Conservation (phyloP, 2,329 filamentous ascomycete species). For the Stachybotrys echinatus region DNA sequence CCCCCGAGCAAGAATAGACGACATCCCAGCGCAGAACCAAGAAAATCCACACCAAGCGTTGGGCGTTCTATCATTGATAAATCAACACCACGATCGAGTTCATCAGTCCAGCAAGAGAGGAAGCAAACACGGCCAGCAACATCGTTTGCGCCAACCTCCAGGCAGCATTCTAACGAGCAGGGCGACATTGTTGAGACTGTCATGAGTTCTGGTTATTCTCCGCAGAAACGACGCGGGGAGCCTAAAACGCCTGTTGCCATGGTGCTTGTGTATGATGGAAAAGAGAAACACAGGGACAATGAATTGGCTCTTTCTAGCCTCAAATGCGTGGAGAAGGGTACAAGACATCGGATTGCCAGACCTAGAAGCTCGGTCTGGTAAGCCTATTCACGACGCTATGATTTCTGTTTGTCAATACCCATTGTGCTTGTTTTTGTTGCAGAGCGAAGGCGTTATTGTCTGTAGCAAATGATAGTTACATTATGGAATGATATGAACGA, state of each 20-base stretch:
- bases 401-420: too few species aligned
- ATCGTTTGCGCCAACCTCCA: too few species aligned
- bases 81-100: too few species aligned
- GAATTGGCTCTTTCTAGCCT: constrained; percentile 7
- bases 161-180: not conserved
- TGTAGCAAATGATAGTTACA: too few species aligned
- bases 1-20: not conserved
- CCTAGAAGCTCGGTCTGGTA: constrained; percentile 13
- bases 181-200: not conserved
- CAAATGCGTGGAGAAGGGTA: constrained; percentile 9
- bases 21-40: too few species aligned
- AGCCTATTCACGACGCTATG: too few species aligned
- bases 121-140: not conserved
- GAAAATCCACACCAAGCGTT: too few species aligned
- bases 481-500: too few species aligned
- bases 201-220: not conserved
- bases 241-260: constrained; percentile 16
- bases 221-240: constrained; percentile 4
- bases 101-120: too few species aligned
- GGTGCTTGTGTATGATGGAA: constrained; percentile 8
- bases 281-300: not conserved
- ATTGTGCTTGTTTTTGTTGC: too few species aligned
- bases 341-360: constrained; percentile 3
- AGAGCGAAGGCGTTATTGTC: too few species aligned
- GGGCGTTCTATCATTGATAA: too few species aligned